Conservation (phyloP, 2,329 filamentous ascomycete species). For the Pseudocercospora fuligena region DNA sequence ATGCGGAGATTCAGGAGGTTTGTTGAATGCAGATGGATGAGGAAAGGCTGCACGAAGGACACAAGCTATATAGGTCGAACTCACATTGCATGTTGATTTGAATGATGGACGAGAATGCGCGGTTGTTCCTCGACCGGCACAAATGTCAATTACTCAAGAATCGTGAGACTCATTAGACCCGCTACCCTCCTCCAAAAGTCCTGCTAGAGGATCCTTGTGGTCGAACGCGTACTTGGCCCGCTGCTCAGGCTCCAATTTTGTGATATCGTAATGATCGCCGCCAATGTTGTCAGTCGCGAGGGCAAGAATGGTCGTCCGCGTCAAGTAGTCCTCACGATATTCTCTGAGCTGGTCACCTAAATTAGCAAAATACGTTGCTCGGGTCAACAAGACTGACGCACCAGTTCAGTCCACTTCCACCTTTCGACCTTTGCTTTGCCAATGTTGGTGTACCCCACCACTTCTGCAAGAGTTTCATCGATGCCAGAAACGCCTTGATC, state of each 20-base stretch:
- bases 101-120: neutral
- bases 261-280: neutral
- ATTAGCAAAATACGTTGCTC: neutral
- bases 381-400: neutral
- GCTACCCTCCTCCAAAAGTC: neutral
- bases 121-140: neutral
- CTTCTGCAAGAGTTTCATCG: neutral
- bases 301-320: neutral
- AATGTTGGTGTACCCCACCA: neutral
- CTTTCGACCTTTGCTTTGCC: conserved; percentile 17
- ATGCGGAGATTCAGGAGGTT: neutral
- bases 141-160: neutral
- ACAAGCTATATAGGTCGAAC: neutral
- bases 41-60: neutral
- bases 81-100: neutral
- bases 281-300: neutral
- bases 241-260: neutral
- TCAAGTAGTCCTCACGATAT: neutral
- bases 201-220: neutral
- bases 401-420: conserved; percentile 16
- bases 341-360: neutral
- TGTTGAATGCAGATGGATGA: neutral
- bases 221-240: neutral
- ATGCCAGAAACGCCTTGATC: neutral
- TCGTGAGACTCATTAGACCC: neutral